Conservation (phyloP, 2,329 filamentous ascomycete species). For the Emericellopsis cladophorae region DNA sequence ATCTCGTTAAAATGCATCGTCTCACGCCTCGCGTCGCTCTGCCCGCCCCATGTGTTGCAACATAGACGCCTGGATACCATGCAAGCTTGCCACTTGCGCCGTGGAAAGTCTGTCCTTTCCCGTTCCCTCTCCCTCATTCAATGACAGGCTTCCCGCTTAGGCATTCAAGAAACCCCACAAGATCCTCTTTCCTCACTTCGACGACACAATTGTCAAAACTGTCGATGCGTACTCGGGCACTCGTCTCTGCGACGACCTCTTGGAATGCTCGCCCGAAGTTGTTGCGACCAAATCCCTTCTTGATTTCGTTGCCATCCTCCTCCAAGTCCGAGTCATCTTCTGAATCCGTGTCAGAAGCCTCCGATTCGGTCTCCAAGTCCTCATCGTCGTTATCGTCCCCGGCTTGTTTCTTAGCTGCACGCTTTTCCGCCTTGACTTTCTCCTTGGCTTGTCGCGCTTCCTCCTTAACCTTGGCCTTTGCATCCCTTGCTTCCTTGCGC, state of each 20-base stretch:
- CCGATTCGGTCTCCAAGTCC: constrained; percentile 31
- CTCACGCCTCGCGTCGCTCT: background rate
- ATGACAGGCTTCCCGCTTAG: constrained; percentile 85
- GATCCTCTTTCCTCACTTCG: constrained; percentile 92
- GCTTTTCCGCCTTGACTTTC: constrained; percentile 47
- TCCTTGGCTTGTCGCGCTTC: constrained; percentile 43
- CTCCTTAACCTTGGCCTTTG: constrained; percentile 49
- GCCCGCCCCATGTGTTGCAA: constrained; percentile 4
- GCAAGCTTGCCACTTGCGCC: background rate
- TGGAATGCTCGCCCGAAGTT: constrained; percentile 92
- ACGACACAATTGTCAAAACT: constrained; percentile 97
- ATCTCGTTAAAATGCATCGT: background rate
- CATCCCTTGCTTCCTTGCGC: constrained; percentile 48
- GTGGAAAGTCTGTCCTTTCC: background rate
- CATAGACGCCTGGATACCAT: too few relatives aligned
- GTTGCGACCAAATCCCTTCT: constrained; percentile 65
- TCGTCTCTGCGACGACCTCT: constrained; percentile 86
- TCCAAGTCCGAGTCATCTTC: constrained; percentile 40
- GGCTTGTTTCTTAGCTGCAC: constrained; percentile 37
- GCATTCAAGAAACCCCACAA: constrained; percentile 80
- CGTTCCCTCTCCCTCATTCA: constrained; percentile 23
- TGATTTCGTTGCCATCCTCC: constrained; percentile 37
- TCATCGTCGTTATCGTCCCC: constrained; percentile 34
- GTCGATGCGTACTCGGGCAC: constrained; percentile 79
- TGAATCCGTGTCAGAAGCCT: constrained; percentile 20